Conservation (phyloP, 2,329 filamentous ascomycete species). For the Aureobasidium sp. region DNA sequence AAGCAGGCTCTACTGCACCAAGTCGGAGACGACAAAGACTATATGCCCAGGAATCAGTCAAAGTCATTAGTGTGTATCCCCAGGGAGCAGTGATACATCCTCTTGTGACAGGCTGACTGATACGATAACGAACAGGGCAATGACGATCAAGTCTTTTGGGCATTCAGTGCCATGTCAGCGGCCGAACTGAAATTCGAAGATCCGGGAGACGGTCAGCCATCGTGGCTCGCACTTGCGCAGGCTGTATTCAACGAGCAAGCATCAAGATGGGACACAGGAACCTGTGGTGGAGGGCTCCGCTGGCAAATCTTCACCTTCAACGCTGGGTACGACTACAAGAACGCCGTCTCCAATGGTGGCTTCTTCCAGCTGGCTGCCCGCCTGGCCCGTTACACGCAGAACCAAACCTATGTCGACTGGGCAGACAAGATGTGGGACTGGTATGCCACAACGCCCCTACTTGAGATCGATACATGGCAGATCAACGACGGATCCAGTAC, state of each 20-base stretch:
- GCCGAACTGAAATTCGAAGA: slow-evolving; percentile 41
- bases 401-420: slow-evolving; percentile 70
- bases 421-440: slow-evolving; percentile 59
- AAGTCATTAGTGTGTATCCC: slow-evolving; percentile 25
- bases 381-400: slow-evolving; percentile 68
- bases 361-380: slow-evolving; percentile 55
- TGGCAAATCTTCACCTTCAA: slow-evolving; percentile 71
- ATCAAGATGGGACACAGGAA: slow-evolving; percentile 23
- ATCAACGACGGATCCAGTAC: slow-evolving; percentile 49
- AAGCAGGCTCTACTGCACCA: slow-evolving; percentile 53
- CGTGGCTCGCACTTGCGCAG: slow-evolving; percentile 34
- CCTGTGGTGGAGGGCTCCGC: slow-evolving; percentile 27
- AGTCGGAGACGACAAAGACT: slow-evolving; percentile 47
- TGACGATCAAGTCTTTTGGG: slow-evolving; percentile 51
- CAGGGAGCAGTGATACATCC: background rate
- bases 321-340: slow-evolving; percentile 53
- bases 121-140: slow-evolving; percentile 31
- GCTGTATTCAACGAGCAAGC: slow-evolving; percentile 30
- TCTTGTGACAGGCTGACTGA: background rate
- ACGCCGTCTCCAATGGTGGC: slow-evolving; percentile 49
- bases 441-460: slow-evolving; percentile 40
- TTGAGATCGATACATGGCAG: slow-evolving; percentile 37
- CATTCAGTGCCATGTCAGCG: slow-evolving; percentile 44
- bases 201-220: slow-evolving; percentile 29
- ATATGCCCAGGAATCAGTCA: slow-evolving; percentile 42